A percentile compares a stretch with the other conserved stretches of the same genome.
phyloP scores from a whole-genome alignment of 768 basidiomycete genomes.

The Suillus bovinus region DNA sequence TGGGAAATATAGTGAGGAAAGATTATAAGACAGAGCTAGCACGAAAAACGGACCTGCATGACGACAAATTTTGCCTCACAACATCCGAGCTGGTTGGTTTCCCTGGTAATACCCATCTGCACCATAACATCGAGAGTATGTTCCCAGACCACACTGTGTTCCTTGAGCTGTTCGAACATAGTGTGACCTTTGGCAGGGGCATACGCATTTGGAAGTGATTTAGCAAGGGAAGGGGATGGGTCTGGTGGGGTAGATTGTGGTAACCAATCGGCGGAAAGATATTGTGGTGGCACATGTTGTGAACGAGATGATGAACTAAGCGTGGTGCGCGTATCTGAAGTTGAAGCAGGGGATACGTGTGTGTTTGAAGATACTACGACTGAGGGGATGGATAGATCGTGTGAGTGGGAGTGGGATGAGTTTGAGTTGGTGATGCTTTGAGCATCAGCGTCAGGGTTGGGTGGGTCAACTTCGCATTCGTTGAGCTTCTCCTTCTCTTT shows the following conservation, averaged over 20 bases:
- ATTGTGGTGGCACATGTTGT: slow-evolving; percentile 15
- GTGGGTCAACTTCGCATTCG: slow-evolving; percentile 19
- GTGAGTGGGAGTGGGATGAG: slow-evolving; percentile 24
- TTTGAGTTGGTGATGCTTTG: slow-evolving; percentile 30
- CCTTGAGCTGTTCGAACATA: slow-evolving; percentile 55
- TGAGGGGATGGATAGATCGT: slow-evolving; percentile 23
- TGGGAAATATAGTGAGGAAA: slow-evolving; percentile 29
- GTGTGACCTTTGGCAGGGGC: slow-evolving; percentile 62
- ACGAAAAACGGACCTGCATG: slow-evolving; percentile 42
- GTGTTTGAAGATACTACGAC: slow-evolving; percentile 29
- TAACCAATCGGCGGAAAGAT: slow-evolving; percentile 31
- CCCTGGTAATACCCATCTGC: slow-evolving; percentile 60
- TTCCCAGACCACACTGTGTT: slow-evolving; percentile 67
- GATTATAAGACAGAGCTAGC: background rate
- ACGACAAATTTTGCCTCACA: slow-evolving; percentile 66
- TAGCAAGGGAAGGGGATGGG: slow-evolving; percentile 2
- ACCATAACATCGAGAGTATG: slow-evolving; percentile 56
- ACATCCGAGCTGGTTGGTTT: slow-evolving; percentile 47
- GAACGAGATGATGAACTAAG: slow-evolving; percentile 18
- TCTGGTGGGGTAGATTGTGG: slow-evolving; percentile 13
- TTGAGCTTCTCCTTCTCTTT: slow-evolving; percentile 10
- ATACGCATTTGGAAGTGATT: slow-evolving; percentile 16
- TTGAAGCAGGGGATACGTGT: slow-evolving; percentile 8
- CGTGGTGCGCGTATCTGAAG: slow-evolving; percentile 18
- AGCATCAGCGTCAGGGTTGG: slow-evolving; percentile 24